Evolutionary conservation across 805 yeast genomes (phyloP).

Genomic region (Pichia nakasei): DNA sequence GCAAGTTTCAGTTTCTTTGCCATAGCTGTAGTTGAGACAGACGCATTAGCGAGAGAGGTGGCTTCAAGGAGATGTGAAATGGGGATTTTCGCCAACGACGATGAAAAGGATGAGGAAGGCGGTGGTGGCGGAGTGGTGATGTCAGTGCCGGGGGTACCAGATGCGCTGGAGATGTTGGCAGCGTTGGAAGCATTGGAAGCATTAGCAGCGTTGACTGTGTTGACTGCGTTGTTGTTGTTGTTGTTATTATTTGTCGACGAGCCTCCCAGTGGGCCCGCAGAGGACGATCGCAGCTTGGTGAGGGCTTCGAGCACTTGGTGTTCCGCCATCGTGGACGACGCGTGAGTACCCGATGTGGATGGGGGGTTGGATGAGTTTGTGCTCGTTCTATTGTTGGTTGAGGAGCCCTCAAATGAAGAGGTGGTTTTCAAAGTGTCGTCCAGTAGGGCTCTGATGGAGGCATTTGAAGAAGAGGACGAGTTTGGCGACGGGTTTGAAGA

Average conservation of each 20-base stretch:
- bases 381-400: not conserved
- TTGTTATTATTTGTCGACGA: not conserved
- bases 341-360: not conserved
- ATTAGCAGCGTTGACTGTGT: no score
- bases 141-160: no score
- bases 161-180: no score
- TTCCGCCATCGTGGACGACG: not conserved
- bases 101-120: not conserved
- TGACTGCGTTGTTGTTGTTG: not conserved
- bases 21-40: not conserved
- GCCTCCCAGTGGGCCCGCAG: not conserved
- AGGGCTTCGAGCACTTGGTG: conserved; percentile 5
- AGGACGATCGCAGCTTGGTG: conserved; percentile 3
- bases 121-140: no score
- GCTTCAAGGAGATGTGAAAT: not conserved
- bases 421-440: no score
- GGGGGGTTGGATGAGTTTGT: not conserved
- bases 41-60: not conserved
- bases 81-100: not conserved
- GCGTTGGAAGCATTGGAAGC: no score
- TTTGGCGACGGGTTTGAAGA: not conserved
- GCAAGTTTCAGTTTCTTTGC: not conserved
- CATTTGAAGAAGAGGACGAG: not conserved
- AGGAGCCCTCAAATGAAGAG: no score
- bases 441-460: not conserved